Percentiles rank a stretch among this genome's conserved stretches.
phyloP scores from a whole-genome alignment of 345 rosid genomes.

The Rubroshorea leprosula region DNA sequence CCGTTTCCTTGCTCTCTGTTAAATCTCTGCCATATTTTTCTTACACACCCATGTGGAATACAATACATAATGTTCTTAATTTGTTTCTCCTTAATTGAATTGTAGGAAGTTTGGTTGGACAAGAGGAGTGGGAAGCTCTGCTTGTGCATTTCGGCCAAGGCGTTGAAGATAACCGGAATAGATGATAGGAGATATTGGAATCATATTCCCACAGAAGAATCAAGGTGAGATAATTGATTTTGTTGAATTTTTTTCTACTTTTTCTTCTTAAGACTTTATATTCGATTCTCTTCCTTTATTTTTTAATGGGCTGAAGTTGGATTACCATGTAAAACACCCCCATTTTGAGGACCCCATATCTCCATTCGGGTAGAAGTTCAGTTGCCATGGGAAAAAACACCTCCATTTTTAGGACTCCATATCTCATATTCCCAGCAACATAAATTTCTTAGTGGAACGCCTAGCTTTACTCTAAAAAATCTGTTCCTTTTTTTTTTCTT shows the following conservation, averaged over 20 bases:
- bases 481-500: background rate
- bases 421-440: too few species aligned
- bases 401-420: background rate
- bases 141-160: constrained; percentile 64
- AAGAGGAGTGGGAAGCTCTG: constrained; percentile 63
- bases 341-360: background rate
- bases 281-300: background rate
- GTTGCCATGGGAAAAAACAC: too few species aligned
- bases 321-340: background rate
- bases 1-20: background rate
- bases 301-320: background rate
- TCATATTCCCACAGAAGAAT: constrained; percentile 68
- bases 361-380: too few species aligned
- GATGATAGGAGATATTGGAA: constrained; percentile 94
- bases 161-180: constrained; percentile 75
- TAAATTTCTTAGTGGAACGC: background rate
- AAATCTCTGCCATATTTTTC: too few species aligned
- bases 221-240: constrained; percentile 41
- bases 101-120: constrained; percentile 77
- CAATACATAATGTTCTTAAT: background rate
- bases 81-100: background rate
- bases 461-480: background rate
- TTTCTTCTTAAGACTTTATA: background rate
- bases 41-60: too few species aligned
- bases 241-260: background rate